Base-by-base conservation (phyloP, 345 rosid species). In the Lepidium aucheri region DNA sequence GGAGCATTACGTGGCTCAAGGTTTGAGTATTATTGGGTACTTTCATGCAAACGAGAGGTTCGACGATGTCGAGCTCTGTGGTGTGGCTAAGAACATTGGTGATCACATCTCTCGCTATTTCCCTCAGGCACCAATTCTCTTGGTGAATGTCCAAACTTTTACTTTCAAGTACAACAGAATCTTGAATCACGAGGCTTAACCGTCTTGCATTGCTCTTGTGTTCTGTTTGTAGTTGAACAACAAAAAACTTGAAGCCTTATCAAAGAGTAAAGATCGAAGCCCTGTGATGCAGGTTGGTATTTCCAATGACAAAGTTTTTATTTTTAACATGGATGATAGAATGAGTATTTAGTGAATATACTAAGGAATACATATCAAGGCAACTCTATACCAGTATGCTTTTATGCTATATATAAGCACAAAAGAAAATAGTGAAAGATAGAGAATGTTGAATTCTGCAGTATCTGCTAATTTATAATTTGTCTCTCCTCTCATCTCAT, bases 31-130 rank as follows among this genome's bases (percentile, higher is more conserved):
- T 36, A 95, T 90, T 60, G 97, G 99, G 0, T 91, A 94, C 66
- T 94, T 85, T 56, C 96, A 94, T 59, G 99, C 95, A 9, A 94
- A 94, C 51, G 99, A 94, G 83, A 85, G 95, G 81, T 81, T 77
- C 16, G 88, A 88, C 74, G 95, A 95, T 63, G 49, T 51, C 0
- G 95, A 87, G 71, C 93, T 91, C 18, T 81, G 84, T 64, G 79
- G 70, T 36, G 75, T 95, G 22, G 95, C 93, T 20, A 87, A 82
- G 84, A 94, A 89, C 78, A 84, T 94, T 63, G 99, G 87, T 8
- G 95, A 94, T 69, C 91, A 87, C 74, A 87, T 91, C n/a, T 84
- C 73, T 68, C 95, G 87, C 13, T 85, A 87, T 80, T 94, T 88
- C 68, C 90, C 95, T 6, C 89, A 82, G 11, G 83, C 93, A 13